Evolutionary conservation across 129 eudicot species (phyloP), one percentile per base, ranked within the genome.

Genomic region (Ambrosia artemisiifolia): DNA sequence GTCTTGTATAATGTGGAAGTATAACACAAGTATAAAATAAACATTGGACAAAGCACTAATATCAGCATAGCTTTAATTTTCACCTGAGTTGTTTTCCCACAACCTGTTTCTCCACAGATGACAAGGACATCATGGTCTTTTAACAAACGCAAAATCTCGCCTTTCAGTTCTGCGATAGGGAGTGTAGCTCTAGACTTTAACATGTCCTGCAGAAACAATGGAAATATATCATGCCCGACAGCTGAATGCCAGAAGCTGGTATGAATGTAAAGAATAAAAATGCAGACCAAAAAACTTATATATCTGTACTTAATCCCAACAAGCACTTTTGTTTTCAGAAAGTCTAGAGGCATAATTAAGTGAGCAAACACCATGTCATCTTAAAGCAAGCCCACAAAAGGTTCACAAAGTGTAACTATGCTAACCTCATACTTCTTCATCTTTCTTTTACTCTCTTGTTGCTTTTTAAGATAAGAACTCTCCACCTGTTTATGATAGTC

Each of bases 21-120:
- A 61, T 18, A 24, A 24, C 28, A 0, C 35, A 67, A 43, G 19
- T 20, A 75, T 13, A 60, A 49, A 42, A 32, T 32, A 35, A 16
- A 74, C 17, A 66, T 40, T 55, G 55, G 56, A 71, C 69, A 48
- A 16, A 9, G 64, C 65, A 38, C 40, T 63, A n/a, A 51, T 47
- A 63, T 10, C 71, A 64, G 55, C 17, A 56, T 72, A 78, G 60
- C 30, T 59, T 69, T 14, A 68, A 53, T 55, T 60, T 36, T 80
- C 61, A 94, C 98, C 98, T 94, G 98, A 53, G 98, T 94, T 48
- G 98, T 94, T 88, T 94, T 94, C 44, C 98, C 98, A 69, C 93
- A 94, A 48, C 98, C 98, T 53, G 98, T 94, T 78, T 94, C 98
- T 53, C 98, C 98, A 79, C 90, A 94, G 60, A 94, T 82, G 63